Conservation (phyloP, 148 eudicot genomes). For the Dysphania ambrosioides region DNA sequence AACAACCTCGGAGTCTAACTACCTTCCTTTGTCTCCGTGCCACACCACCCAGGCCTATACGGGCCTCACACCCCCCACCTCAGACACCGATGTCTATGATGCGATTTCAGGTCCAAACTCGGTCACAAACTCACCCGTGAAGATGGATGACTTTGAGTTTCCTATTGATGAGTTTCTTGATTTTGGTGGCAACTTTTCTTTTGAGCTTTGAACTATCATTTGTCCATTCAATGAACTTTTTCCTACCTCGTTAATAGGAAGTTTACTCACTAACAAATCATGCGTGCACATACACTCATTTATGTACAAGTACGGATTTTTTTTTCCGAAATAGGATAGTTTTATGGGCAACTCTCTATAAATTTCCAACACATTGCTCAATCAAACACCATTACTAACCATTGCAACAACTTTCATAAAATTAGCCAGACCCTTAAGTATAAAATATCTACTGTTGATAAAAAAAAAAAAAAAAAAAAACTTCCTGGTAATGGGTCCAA, state of each 20-base stretch:
- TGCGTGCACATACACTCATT: too few relatives aligned
- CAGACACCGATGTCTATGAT: slow-evolving; percentile 43
- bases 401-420: too few relatives aligned
- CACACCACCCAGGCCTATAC: slow-evolving; percentile 1
- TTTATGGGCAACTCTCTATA: too few relatives aligned
- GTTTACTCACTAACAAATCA: neutral
- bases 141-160: slow-evolving; percentile 38
- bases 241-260: neutral
- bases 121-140: slow-evolving; percentile 40
- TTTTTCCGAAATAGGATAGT: too few relatives aligned
- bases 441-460: too few relatives aligned
- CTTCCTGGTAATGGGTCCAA: too few relatives aligned
- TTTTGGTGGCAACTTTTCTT: slow-evolving; percentile 34
- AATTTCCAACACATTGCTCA: too few relatives aligned
- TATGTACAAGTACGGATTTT: too few relatives aligned
- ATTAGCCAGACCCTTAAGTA: too few relatives aligned
- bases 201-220: slow-evolving; percentile 9
- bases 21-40: slow-evolving; percentile 22
- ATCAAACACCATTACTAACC: too few relatives aligned
- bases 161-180: slow-evolving; percentile 37
- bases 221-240: neutral
- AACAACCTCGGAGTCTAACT: slow-evolving; percentile 35
- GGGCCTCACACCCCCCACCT: slow-evolving; percentile 27
- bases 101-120: slow-evolving; percentile 45
- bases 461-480: too few relatives aligned